phyloP scores from a whole-genome alignment of 2,329 filamentous ascomycete genomes.

The Ophiostoma populinum region DNA sequence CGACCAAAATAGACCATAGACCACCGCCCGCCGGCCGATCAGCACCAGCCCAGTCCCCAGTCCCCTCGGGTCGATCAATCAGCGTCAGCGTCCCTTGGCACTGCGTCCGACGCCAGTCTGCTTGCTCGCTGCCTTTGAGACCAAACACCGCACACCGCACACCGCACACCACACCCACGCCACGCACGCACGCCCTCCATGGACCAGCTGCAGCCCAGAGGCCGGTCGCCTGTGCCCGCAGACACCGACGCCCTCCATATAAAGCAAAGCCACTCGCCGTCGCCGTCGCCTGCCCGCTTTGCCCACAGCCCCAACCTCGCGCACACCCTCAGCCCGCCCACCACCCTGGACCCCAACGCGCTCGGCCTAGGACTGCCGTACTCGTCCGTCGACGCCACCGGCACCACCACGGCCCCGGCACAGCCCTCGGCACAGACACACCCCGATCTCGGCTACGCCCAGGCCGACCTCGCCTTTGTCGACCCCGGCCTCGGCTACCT shows the following conservation, averaged over 20 bases:
- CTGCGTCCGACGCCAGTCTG: too few relatives aligned
- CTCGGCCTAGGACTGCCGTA: conserved; percentile 40
- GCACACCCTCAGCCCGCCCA: conserved; percentile 23
- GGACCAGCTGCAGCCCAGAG: conserved; percentile 35
- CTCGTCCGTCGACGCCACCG: neutral
- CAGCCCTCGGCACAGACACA: conserved; percentile 12
- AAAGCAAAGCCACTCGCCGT: conserved; percentile 50
- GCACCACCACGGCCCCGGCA: too few relatives aligned
- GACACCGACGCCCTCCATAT: conserved; percentile 41
- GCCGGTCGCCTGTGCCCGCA: conserved; percentile 45
- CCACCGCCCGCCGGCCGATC: too few relatives aligned
- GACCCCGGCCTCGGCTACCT: conserved; percentile 27
- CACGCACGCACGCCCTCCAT: conserved; percentile 17
- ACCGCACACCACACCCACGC: neutral
- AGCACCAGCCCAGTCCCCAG: too few relatives aligned
- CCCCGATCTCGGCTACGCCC: conserved; percentile 26
- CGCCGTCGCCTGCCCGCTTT: conserved; percentile 33
- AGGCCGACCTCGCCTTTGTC: conserved; percentile 23
- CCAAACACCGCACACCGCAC: too few relatives aligned
- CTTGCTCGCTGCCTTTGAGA: too few relatives aligned
- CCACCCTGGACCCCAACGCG: conserved; percentile 11
- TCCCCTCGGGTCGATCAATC: too few relatives aligned
- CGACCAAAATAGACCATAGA: too few relatives aligned
- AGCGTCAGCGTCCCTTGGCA: too few relatives aligned
- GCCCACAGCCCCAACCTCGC: conserved; percentile 27